Base-by-base conservation (phyloP, 2,329 filamentous ascomycete genomes). In the Coniochaeta hoffmannii region DNA sequence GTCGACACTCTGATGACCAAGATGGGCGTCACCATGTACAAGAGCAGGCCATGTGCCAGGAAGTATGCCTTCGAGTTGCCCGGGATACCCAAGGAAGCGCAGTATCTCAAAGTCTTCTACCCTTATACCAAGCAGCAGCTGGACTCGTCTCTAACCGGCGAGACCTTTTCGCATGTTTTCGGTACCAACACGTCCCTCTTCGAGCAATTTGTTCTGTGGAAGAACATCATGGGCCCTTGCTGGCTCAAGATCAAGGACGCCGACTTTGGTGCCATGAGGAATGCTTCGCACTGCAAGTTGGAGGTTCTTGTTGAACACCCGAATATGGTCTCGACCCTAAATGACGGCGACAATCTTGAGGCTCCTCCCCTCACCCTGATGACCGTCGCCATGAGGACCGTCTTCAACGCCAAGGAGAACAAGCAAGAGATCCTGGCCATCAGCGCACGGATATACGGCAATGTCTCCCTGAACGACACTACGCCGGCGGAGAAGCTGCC, bases 211-310 rank as follows among this genome's bases (percentile, higher is more conserved):
- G 94, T 99, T 19, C 79, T 99, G 5, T 97, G 92, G 89, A 97
- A 97, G 74, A 96, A 96, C 67, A 89, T 99, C 63, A 99, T 97
- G 93, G 94, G 94, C 1, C 94, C 94, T 30, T 97, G 94, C 69
- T 99, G 94, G 94, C 81, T 99, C 49, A 92, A 87, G 67, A 94
- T 99, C 55, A 82, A 91, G 61, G 87, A 88, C 61, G 89, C 89
- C 30, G 86, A 97, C 68, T 97, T 96, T 67, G 80, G 81, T 17
- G 78, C 88, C 6, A 79, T 97, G 62, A 93, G 90, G 70, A 97
- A 97, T 64, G 89, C 91, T 11, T 99, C 94, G 0, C 94, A 95
- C 82, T 97, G 94, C 78, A 97, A 97, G 71, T 83, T 99, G 11
- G 94, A 99, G 71, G 85, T 96, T 51, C 81, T 88, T 63, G 88